Evolutionary conservation across 805 yeast species (phyloP).

Genomic region (Tetrapisispora taiwanensis): DNA sequence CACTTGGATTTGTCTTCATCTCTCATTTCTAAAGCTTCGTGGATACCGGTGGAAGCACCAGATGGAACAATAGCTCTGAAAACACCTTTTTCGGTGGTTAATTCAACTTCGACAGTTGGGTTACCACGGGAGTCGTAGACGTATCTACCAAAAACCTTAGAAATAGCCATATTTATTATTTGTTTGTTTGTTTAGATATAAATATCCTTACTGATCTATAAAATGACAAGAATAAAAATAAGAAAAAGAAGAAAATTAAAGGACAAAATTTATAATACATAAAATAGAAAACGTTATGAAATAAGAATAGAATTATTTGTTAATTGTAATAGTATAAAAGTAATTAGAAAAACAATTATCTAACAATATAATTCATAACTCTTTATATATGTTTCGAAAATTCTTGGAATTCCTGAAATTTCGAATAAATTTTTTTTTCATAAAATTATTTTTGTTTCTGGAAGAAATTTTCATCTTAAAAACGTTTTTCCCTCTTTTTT

Average conservation of each 20-base stretch:
- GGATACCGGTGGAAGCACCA: constrained; percentile 98
- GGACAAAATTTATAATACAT: too few species aligned
- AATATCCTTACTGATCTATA: constrained; percentile 9
- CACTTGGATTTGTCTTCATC: constrained; percentile 96
- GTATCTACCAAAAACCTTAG: constrained; percentile 86
- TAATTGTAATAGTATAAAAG: too few species aligned
- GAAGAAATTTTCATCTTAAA: too few species aligned
- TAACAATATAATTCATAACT: neutral
- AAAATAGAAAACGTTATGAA: too few species aligned
- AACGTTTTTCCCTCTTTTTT: too few species aligned
- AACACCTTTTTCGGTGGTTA: constrained; percentile 82
- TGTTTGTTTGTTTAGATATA: constrained; percentile 3
- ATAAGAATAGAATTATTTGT: too few species aligned
- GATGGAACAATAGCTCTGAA: constrained; percentile 98
- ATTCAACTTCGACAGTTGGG: constrained; percentile 98
- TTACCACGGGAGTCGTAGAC: constrained; percentile 99
- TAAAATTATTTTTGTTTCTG: too few species aligned
- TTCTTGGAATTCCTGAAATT: constrained; percentile 2
- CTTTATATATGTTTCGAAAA: constrained; percentile 5
- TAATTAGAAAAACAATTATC: neutral
- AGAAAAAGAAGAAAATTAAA: neutral
- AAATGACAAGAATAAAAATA: neutral
- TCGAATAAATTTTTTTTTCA: neutral
- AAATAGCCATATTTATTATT: constrained; percentile 54
- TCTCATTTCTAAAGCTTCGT: constrained; percentile 97